phyloP scores from a whole-genome alignment of 176 grass and related monocot genomes.

The Triticum urartu region DNA sequence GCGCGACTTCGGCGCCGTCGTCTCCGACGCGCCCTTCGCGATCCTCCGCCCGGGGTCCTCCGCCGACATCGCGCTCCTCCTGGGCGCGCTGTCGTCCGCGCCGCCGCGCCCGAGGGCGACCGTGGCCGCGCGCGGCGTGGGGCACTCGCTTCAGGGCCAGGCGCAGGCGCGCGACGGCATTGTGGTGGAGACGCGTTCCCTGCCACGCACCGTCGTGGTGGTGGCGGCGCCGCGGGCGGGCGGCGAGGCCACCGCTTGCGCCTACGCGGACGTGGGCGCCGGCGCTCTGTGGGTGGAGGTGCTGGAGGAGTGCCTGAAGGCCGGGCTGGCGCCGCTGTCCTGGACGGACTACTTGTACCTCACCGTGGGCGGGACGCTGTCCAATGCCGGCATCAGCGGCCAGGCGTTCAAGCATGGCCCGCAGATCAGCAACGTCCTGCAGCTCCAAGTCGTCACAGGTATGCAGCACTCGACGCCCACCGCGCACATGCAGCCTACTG shows the following conservation, averaged over 20 bases:
- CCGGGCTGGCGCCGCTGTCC: slow-evolving; percentile 69
- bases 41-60: slow-evolving; percentile 56
- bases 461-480: background rate
- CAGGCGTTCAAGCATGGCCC: slow-evolving; percentile 95
- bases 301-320: slow-evolving; percentile 68
- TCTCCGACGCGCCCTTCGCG: slow-evolving; percentile 50
- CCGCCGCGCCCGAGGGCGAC: slow-evolving; percentile 7
- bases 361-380: slow-evolving; percentile 88
- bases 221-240: background rate
- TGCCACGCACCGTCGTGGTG: slow-evolving; percentile 43
- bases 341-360: slow-evolving; percentile 93
- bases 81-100: slow-evolving; percentile 46
- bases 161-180: slow-evolving; percentile 72
- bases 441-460: slow-evolving; percentile 90
- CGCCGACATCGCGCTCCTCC: slow-evolving; percentile 56
- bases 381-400: slow-evolving; percentile 88
- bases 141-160: slow-evolving; percentile 82
- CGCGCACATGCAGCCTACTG: slow-evolving; percentile 23
- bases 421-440: slow-evolving; percentile 86
- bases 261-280: slow-evolving; percentile 73
- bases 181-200: slow-evolving; percentile 71
- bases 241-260: background rate
- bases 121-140: slow-evolving; percentile 67
- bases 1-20: slow-evolving; percentile 61
- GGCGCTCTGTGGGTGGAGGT: slow-evolving; percentile 85